phyloP scores from a whole-genome alignment of 1,284 basidiomycete genomes.

The Thelephora terrestris region DNA sequence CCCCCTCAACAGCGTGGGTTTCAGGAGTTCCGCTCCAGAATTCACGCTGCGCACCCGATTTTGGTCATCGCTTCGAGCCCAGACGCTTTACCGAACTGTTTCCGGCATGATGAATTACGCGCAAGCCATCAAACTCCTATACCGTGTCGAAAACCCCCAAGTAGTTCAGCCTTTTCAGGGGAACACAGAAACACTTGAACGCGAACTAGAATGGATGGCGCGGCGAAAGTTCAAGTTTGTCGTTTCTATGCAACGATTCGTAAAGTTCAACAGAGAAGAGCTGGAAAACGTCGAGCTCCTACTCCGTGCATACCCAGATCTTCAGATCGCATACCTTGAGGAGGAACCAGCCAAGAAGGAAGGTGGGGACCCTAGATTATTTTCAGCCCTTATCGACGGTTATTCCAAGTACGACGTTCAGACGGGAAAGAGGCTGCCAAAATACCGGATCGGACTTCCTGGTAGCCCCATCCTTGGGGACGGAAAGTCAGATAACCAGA shows the following conservation, averaged over 20 bases:
- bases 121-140: constrained; percentile 98
- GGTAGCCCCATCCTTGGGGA: constrained; percentile 99
- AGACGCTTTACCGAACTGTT: constrained; percentile 97
- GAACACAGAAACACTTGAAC: constrained; percentile 95
- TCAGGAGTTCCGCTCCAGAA: constrained; percentile 97
- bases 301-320: constrained; percentile 93
- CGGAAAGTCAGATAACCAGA: constrained; percentile 99
- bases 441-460: constrained; percentile 97
- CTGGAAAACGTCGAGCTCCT: constrained; percentile 98
- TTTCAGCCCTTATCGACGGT: constrained; percentile 94
- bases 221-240: constrained; percentile 99
- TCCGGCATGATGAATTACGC: constrained; percentile 99
- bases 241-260: constrained; percentile 99
- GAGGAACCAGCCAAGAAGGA: constrained; percentile 93
- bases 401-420: constrained; percentile 93
- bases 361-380: constrained; percentile 90
- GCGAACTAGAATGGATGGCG: constrained; percentile 95
- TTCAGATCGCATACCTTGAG: constrained; percentile 97
- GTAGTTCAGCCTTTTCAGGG: constrained; percentile 95
- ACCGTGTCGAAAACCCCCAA: constrained; percentile 98
- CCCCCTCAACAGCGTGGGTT: constrained; percentile 98
- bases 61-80: constrained; percentile 96
- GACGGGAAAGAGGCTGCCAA: constrained; percentile 84
- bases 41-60: constrained; percentile 98
- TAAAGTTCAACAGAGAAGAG: constrained; percentile 99